These are phyloP conservation scores for Blastocystis sp. DNA, from an alignment of 352 stramenopile genomes.

Conservation along the genomic window DNA sequence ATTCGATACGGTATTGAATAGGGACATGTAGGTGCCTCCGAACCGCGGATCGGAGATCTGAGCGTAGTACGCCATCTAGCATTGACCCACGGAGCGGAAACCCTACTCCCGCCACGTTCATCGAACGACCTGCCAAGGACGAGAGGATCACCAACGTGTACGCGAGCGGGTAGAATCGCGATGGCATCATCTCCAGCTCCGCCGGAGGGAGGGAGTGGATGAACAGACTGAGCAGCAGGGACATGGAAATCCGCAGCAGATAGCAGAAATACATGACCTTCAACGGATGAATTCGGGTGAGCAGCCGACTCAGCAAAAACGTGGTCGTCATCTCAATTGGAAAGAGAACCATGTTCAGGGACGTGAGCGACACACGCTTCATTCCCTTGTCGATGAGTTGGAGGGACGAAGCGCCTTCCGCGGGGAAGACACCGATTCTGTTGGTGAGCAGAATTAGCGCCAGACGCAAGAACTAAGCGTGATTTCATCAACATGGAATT, in stretches of 20 bases:
- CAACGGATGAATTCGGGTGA: conserved; percentile 4
- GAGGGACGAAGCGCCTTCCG: conserved; percentile 30
- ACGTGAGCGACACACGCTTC: conserved; percentile 13
- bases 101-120: conserved; percentile 42
- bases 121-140: not conserved
- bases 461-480: conserved; percentile 48
- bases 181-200: conserved; percentile 25
- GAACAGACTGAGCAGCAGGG: conserved; percentile 10
- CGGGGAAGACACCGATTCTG: conserved; percentile 59
- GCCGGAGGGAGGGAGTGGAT: conserved; percentile 31
- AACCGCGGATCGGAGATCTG: conserved; percentile 84
- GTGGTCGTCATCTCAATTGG: conserved; percentile 57
- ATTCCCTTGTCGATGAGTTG: conserved; percentile 59
- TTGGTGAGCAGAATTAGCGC: conserved; percentile 47
- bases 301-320: conserved; percentile 7
- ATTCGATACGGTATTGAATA: conserved; percentile 85
- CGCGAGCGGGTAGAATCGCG: conserved; percentile 19
- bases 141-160: conserved; percentile 20
- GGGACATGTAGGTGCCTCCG: conserved; percentile 85
- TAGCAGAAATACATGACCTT: conserved; percentile 57
- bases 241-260: conserved; percentile 16
- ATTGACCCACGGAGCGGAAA: not conserved
- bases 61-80: conserved; percentile 83
- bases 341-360: conserved; percentile 32
- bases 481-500: not conserved